Base-by-base conservation (phyloP, 2,329 filamentous ascomycete species). In the Fusarium illudens region DNA sequence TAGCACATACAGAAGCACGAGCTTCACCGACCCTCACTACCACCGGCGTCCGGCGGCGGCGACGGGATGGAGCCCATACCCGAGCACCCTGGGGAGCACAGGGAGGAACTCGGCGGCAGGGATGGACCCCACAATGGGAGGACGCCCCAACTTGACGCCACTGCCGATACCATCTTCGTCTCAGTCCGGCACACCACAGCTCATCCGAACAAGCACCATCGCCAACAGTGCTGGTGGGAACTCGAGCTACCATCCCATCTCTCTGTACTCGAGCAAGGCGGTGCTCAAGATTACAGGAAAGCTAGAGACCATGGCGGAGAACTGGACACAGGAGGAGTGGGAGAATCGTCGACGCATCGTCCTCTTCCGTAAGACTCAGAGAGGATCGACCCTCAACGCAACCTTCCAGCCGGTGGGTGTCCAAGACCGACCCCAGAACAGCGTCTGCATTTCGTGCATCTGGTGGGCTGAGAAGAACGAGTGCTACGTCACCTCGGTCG, bases 371-470 rank as follows among this genome's bases (percentile, higher is more conserved):
- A 90, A 96, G 73, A 88, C 87, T 63, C 95, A 98, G 79, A 85
- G 84, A 32, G 94, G 93, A 27, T 94, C 91, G 75, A 93, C 91
- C 4, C 90, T 98, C 58, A 90, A 89, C 32, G 89, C 93, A 13
- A 90, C 86, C 13, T 98, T 98, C 81, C 88, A 90, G 51, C 84
- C 94, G 0, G 90, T 97, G 48, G 85, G 92, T 15, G 88, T 89
- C 13, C 92, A 93, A 73, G 92, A 97, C 65, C 89, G 94, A 20
- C 88, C 90, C 1, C 88, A 90, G 3, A 92, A 95, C 81, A 94
- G 91, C 80, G 95, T 96, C 64, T 97, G 94, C 80, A 93, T 99
- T 77, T 97, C 94, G 79, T 99, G 96, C 83, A 99, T 99, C 75
- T 94, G 90, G 84, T 99, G 96, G 96, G 91, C 91, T 61, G 94